phyloP scores from a whole-genome alignment of 192 early-diverging fungal genomes.

The Coemansia sp. region DNA sequence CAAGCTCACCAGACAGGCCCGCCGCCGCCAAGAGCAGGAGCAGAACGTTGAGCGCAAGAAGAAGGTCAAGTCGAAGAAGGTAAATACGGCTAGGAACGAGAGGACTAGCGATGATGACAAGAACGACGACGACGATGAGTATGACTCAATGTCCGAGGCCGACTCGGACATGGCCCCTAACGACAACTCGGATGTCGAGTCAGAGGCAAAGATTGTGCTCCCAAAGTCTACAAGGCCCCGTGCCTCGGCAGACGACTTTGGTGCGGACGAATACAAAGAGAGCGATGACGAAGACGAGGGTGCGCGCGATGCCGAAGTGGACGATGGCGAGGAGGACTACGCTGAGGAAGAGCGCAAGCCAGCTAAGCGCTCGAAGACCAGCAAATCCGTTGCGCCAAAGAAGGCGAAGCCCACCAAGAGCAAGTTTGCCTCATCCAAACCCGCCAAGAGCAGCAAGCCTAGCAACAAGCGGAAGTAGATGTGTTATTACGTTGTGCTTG shows the following conservation, averaged over 20 bases:
- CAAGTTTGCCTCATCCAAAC: neutral
- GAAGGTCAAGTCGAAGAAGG: slow-evolving; percentile 57
- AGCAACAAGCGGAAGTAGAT: slow-evolving; percentile 24
- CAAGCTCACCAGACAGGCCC: slow-evolving; percentile 65
- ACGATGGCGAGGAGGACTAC: slow-evolving; percentile 15
- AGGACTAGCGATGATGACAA: slow-evolving; percentile 25
- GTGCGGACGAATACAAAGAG: slow-evolving; percentile 38
- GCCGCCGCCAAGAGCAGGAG: slow-evolving; percentile 79
- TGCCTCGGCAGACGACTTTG: slow-evolving; percentile 41
- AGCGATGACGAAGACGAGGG: slow-evolving; percentile 13
- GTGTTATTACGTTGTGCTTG: neutral
- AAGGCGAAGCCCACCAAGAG: slow-evolving; percentile 16
- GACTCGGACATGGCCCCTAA: slow-evolving; percentile 22
- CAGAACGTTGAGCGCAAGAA: slow-evolving; percentile 81
- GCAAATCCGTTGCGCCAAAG: slow-evolving; percentile 5
- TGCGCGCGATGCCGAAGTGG: neutral
- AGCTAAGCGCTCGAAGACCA: slow-evolving; percentile 12
- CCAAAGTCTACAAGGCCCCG: slow-evolving; percentile 48
- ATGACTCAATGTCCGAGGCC: slow-evolving; percentile 38
- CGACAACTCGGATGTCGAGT: slow-evolving; percentile 30
- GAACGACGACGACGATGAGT: slow-evolving; percentile 33
- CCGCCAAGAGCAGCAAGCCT: neutral
- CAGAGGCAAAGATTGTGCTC: slow-evolving; percentile 37
- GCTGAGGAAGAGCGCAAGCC: slow-evolving; percentile 29
- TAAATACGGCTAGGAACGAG: slow-evolving; percentile 25